These are phyloP conservation scores for Chaetomium olivaceum DNA, from an alignment of 2,329 filamentous ascomycete genomes.

Conservation along the genomic window DNA sequence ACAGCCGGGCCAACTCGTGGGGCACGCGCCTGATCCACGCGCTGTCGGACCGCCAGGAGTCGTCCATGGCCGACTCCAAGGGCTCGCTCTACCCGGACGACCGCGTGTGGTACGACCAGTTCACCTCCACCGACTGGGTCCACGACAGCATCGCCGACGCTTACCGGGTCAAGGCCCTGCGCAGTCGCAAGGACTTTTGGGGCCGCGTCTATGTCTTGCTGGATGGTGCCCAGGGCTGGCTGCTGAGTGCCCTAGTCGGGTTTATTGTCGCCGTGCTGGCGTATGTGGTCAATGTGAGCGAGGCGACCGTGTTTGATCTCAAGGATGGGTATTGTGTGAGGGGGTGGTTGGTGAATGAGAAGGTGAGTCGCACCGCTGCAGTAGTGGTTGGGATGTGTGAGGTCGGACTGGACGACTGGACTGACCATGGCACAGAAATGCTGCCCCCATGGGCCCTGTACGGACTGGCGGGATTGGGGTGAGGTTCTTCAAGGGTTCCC, in stretches of 20 bases:
- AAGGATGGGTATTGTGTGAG: constrained; percentile 82
- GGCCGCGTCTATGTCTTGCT: constrained; percentile 76
- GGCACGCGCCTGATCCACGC: constrained; percentile 63
- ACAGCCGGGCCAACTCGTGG: constrained; percentile 61
- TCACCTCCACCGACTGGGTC: constrained; percentile 97
- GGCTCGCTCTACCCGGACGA: constrained; percentile 72
- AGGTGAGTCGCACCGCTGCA: constrained; percentile 34
- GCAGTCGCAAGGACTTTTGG: constrained; percentile 77
- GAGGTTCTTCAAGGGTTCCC: constrained; percentile 48
- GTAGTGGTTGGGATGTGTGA: not conserved
- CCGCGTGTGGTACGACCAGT: constrained; percentile 97
- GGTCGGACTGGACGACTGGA: too few species aligned
- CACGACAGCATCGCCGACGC: constrained; percentile 96
- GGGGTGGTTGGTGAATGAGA: constrained; percentile 73
- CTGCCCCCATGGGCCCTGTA: constrained; percentile 57
- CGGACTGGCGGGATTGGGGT: constrained; percentile 59
- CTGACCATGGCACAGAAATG: constrained; percentile 40
- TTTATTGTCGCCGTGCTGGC: constrained; percentile 81
- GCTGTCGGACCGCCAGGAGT: constrained; percentile 58
- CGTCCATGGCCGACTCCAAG: constrained; percentile 62
- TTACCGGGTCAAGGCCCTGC: constrained; percentile 80
- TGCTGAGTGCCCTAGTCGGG: constrained; percentile 87
- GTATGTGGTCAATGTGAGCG: constrained; percentile 85
- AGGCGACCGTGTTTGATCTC: constrained; percentile 81
- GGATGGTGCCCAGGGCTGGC: constrained; percentile 91